Base-by-base conservation (phyloP, 2,329 filamentous ascomycete species). In the Stromatinia cepivora region DNA sequence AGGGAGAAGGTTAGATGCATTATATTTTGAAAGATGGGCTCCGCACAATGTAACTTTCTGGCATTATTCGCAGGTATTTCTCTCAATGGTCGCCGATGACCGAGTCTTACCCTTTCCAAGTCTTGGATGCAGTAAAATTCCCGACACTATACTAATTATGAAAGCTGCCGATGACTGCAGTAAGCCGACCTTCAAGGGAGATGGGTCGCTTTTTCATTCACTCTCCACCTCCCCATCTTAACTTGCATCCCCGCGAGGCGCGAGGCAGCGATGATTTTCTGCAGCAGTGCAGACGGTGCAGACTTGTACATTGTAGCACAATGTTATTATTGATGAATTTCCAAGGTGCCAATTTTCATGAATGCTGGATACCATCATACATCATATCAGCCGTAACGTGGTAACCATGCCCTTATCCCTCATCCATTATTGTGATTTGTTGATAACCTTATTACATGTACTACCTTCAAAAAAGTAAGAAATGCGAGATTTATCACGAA, bases 41-140 rank as follows among this genome's bases (percentile, higher is more conserved):
- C 48, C 34, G 54, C 39, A 28, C 28, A 31, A 67, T 39, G 39
- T 59, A 28, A 36, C 39, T 4, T 48, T 20, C 52, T 31, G 11
- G 50, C 46, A 62, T 46, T 15, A 36, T 28, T 46, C 53, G 34
- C 48, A 54, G 34, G 10, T 42, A 8, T 34, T 25, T 45, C 62
- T 54, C 48, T 34, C 22, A 45, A 52, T 61, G 46, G 56, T 68
- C 56, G 66, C 57, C 66, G 57, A 68, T 46, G 34, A 67, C 56
- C 42, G 56, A 25, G 31, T n/a, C 31, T 36, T 67, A 67, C 15
- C 65, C 57, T 11, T 52, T 39, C 57, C 34, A 25, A 61, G 56
- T 22, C 58, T 20, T 28, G 15, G 28, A 15, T 66, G 53, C 56
- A 67, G 66, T 45, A 34, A 25, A 48, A 36, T 39, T 39, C n/a